These are phyloP conservation scores for Allomyces macrogynus DNA, from an alignment of 192 early-diverging fungal genomes.

Conservation along the genomic window DNA sequence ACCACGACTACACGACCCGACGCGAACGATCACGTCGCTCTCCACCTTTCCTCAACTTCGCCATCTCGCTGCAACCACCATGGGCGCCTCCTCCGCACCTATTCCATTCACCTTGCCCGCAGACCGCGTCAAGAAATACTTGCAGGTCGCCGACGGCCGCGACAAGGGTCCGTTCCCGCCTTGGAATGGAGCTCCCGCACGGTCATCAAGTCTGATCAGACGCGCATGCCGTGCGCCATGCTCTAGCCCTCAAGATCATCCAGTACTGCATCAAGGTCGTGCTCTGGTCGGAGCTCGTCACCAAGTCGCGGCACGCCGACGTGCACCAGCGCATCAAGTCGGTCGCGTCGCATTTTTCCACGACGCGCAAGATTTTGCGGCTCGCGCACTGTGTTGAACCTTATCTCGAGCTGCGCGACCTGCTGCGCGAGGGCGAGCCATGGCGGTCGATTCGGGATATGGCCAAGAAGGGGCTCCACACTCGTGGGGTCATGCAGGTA, in stretches of 20 bases:
- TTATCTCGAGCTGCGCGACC: constrained; percentile 24
- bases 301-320: constrained; percentile 7
- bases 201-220: no score
- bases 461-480: constrained; percentile 5
- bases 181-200: no score
- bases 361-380: constrained; percentile 53
- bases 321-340: constrained; percentile 11
- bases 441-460: constrained; percentile 1
- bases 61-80: no score
- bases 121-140: constrained; percentile 14
- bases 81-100: no score
- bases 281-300: constrained; percentile 21
- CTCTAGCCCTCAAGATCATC: constrained; percentile 36
- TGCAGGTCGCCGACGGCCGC: constrained; percentile 54
- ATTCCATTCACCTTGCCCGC: no score
- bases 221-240: no score
- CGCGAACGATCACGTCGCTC: no score
- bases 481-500: constrained; percentile 4
- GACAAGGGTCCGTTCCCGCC: constrained; percentile 30
- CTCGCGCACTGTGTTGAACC: constrained; percentile 49
- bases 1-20: no score
- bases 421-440: constrained; percentile 1
- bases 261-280: constrained; percentile 61
- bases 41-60: no score
- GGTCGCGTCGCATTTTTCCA: constrained; percentile 48